Base-by-base conservation (phyloP, 2,329 filamentous ascomycete genomes). In the Calcarisporium arbuscula region DNA sequence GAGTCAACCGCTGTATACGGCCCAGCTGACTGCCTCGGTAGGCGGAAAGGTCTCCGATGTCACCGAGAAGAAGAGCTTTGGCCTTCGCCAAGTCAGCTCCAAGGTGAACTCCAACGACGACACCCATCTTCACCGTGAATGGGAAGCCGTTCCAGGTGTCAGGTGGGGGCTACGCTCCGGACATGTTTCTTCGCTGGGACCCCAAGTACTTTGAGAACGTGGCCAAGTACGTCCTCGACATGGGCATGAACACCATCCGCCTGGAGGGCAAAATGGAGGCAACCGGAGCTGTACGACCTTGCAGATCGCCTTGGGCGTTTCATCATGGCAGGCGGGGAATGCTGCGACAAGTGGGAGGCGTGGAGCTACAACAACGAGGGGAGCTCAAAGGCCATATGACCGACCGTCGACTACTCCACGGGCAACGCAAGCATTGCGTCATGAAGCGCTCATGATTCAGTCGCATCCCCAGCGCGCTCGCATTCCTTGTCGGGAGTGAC, bases 301-400 rank as follows among this genome's bases (percentile, higher is more conserved):
- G 72, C 76, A 1, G 75, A 81, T 45, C 58, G 64, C 4, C 57
- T 78, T 46, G 77, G 77, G 0, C 46, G 81, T 22, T 78, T 82
- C 74, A 53, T 81, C 0, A 58, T 82, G 23, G 60, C 75, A 0
- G 77, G 77, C 0, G 81, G 76, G 75, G 76, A 80, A 40, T 82
- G 77, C 51, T 82, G 77, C 49, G 72, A 80, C 44, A 81, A 81
- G 49, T 82, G 77, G 77, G 77, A 82, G 47, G 71, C 68, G 0
- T 82, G 75, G 75, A 51, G 47, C 31, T 78, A 80, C 50, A 80
- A 80, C 44, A 51, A 70, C 10, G 70, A 81, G 30, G 42, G 70
- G n/a, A n/a, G n/a, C n/a, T n/a, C n/a, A n/a, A n/a, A n/a, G 6
- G 41, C 55, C 7, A 45, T 63, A 17, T 52, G 74, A 72, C 54